These are phyloP conservation scores for Omphalotus olearius DNA, from an alignment of 1,284 basidiomycete species.

Conservation along the genomic window DNA sequence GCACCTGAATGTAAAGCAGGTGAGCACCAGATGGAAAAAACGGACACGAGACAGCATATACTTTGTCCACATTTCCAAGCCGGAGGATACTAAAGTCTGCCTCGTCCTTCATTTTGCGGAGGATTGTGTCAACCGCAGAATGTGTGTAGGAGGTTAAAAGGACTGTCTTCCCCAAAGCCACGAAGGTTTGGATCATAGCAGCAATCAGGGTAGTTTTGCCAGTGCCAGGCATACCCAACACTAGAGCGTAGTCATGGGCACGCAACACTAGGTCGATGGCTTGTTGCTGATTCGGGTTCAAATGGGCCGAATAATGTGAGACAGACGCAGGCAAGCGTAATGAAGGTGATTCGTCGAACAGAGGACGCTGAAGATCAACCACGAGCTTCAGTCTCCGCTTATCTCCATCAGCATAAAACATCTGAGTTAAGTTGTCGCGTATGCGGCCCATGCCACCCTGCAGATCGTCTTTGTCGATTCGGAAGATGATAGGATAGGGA, in stretches of 20 bases:
- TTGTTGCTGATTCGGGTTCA: constrained; percentile 75
- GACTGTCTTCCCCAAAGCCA: constrained; percentile 81
- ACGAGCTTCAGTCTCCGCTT: constrained; percentile 64
- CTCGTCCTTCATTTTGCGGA: constrained; percentile 71
- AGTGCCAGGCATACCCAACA: constrained; percentile 98
- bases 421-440: constrained; percentile 83
- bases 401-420: constrained; percentile 82
- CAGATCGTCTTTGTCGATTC: constrained; percentile 94
- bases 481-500: constrained; percentile 50
- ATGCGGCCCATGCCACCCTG: constrained; percentile 84
- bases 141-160: constrained; percentile 93
- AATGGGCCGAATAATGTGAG: constrained; percentile 24
- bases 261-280: constrained; percentile 76
- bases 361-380: constrained; percentile 77
- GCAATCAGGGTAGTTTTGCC: constrained; percentile 97
- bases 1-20: constrained; percentile 47
- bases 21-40: background rate
- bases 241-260: constrained; percentile 87
- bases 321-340: constrained; percentile 17
- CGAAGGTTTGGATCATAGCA: constrained; percentile 79
- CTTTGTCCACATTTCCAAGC: constrained; percentile 90
- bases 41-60: constrained; percentile 33
- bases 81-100: constrained; percentile 75
- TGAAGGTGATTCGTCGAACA: constrained; percentile 43
- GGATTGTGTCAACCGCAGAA: constrained; percentile 94